Evolutionary conservation across 2,329 filamentous ascomycete genomes (phyloP).

Genomic region (Fusarium begoniae): DNA sequence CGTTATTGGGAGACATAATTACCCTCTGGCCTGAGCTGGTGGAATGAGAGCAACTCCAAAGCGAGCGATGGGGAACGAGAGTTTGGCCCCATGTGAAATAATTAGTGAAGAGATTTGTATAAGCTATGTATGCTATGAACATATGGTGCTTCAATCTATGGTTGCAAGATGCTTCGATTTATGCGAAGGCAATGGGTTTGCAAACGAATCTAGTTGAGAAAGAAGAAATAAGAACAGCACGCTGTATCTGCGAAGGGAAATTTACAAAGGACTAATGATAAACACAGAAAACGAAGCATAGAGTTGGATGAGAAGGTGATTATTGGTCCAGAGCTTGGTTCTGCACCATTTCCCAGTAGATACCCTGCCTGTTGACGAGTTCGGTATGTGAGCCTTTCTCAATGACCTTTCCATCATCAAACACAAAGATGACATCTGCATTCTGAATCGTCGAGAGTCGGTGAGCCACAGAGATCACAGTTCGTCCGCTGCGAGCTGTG

Average conservation of each 20-base stretch:
- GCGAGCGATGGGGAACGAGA: too few species aligned
- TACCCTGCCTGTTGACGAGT: conserved; percentile 26
- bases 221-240: background rate
- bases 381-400: conserved; percentile 53
- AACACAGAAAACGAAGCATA: accelerated
- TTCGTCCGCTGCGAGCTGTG: conserved; percentile 64
- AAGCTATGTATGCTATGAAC: background rate
- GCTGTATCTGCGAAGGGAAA: background rate
- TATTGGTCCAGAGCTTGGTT: conserved; percentile 31
- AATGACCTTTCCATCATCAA: conserved; percentile 53
- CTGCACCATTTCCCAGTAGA: conserved; percentile 39
- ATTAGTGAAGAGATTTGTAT: background rate
- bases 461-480: conserved; percentile 78
- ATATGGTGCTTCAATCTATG: background rate
- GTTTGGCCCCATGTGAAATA: background rate
- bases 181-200: background rate
- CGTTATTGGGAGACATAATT: conserved; percentile 25
- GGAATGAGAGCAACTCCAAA: background rate
- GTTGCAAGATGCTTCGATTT: background rate
- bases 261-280: background rate
- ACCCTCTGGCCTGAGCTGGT: conserved; percentile 5
- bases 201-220: background rate
- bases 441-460: conserved; percentile 53
- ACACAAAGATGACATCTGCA: conserved; percentile 56
- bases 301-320: too few species aligned